These are phyloP conservation scores for Aaosphaeria pasadenensis DNA, from an alignment of 2,329 filamentous ascomycete species.

Conservation along the genomic window DNA sequence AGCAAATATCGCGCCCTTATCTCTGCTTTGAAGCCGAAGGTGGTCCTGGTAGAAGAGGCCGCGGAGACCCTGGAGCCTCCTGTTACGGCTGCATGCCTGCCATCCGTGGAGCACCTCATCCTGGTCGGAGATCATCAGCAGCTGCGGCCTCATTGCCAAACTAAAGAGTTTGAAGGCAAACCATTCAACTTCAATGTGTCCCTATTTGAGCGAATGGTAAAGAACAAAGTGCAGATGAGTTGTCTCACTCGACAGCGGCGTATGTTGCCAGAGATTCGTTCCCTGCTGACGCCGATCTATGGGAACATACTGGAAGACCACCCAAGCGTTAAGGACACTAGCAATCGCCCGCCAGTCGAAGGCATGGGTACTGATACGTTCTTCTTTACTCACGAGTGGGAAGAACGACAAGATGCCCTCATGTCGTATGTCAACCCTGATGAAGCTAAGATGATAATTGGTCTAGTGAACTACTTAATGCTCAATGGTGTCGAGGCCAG, in stretches of 20 bases:
- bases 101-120: conserved; percentile 62
- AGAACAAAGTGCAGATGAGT: conserved; percentile 60
- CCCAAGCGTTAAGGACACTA: conserved; percentile 46
- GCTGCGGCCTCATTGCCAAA: conserved; percentile 66
- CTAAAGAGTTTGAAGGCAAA: conserved; percentile 55
- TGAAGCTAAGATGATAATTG: conserved; percentile 75
- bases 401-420: conserved; percentile 61
- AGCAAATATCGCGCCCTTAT: conserved; percentile 76
- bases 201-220: conserved; percentile 76
- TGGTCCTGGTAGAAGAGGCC: conserved; percentile 76
- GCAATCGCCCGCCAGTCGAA: conserved; percentile 51
- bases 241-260: conserved; percentile 67
- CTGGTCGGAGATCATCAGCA: conserved; percentile 81
- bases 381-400: conserved; percentile 64
- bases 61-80: conserved; percentile 71
- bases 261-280: conserved; percentile 68
- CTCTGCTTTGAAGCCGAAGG: conserved; percentile 60
- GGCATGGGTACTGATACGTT: conserved; percentile 64
- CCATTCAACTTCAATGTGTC: conserved; percentile 71
- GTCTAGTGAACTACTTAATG: conserved; percentile 69
- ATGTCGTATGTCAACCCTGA: conserved; percentile 65
- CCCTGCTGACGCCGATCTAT: conserved; percentile 62
- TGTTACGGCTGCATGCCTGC: conserved; percentile 58
- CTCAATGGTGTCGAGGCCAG: conserved; percentile 59
- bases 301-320: conserved; percentile 56